Conservation (phyloP, 2,329 filamentous ascomycete genomes). For the Didymella sp. region DNA sequence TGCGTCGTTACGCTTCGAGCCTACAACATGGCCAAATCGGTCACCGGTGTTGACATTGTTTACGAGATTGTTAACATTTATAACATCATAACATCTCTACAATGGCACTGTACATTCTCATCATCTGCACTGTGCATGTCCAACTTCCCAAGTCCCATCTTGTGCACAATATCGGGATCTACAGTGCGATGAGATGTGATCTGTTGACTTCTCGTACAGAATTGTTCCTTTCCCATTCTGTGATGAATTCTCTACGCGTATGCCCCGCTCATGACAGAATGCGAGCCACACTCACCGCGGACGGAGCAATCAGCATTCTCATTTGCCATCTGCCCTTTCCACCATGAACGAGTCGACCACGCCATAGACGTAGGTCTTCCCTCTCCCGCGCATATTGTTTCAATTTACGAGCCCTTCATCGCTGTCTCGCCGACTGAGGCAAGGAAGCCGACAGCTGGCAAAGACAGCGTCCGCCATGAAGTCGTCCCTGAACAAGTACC, state of each 20-base stretch:
- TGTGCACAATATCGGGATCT: neutral
- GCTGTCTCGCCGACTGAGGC: neutral
- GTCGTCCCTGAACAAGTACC: neutral
- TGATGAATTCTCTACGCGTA: neutral
- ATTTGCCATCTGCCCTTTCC: constrained; percentile 16
- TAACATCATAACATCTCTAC: neutral
- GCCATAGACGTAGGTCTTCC: neutral
- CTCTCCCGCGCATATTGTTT: neutral
- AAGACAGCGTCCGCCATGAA: neutral
- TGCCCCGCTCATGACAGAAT: neutral
- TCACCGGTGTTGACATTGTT: neutral
- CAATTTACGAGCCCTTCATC: neutral
- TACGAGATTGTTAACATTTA: neutral
- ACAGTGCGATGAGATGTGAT: neutral
- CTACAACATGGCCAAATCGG: neutral
- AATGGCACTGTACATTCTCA: neutral
- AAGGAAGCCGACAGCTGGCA: neutral
- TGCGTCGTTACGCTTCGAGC: neutral
- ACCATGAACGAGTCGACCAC: neutral
- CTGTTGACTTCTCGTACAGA: neutral
- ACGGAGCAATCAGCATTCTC: constrained; percentile 16
- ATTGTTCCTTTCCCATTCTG: neutral
- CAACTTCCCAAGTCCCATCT: neutral
- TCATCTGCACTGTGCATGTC: neutral
- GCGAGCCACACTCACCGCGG: neutral